Evolutionary conservation across 129 eudicot species (phyloP), one percentile per base, ranked within the genome.

Genomic region (Apium graveolens): DNA sequence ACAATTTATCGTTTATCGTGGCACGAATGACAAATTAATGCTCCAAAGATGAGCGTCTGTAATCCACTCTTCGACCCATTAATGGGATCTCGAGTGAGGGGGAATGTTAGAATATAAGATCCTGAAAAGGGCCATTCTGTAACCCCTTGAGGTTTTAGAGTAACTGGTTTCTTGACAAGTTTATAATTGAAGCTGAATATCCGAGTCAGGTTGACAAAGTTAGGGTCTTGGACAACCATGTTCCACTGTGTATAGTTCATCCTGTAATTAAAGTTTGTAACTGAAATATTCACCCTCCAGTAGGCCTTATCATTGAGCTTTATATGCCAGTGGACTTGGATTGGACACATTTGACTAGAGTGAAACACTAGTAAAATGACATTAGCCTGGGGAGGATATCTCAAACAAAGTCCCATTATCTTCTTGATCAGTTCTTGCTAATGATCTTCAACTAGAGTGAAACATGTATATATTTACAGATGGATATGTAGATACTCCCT

Each of bases 211-310:
- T 95, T 95, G 80, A 86, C 96, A 10, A 95, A 92, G 86, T 95
- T 95, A 37, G 99, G 99, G 42, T 95, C 97, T 73, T 92, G 97
- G 5, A 86, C 88, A 16, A 95, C 97, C 81, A 95, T 77, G 70
- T 92, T 95, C 96, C 99, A 95, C 82, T 86, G 86, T 1, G 96
- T 82, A 66, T 95, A 95, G 81, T 95, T 95, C 98, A 95, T 91
- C 85, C 94, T 48, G 87, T 87, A 92, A 81, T 89, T 92, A 79
- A 95, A 92, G 77, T 95, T 95, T 13, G 97, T 95, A 17, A 95
- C 86, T 1, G 97, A 84, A 82, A 95, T 88, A 86, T 92, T 95
- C 44, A 90, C 97, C 7, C 97, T 84, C 99, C 99, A 95, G 78
- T 95, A 88, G 0, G 86, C 97, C 87, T 92, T 92, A 90, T 90